Base-by-base conservation (phyloP, 2,329 filamentous ascomycete species). In the Colletotrichum zoysiae region DNA sequence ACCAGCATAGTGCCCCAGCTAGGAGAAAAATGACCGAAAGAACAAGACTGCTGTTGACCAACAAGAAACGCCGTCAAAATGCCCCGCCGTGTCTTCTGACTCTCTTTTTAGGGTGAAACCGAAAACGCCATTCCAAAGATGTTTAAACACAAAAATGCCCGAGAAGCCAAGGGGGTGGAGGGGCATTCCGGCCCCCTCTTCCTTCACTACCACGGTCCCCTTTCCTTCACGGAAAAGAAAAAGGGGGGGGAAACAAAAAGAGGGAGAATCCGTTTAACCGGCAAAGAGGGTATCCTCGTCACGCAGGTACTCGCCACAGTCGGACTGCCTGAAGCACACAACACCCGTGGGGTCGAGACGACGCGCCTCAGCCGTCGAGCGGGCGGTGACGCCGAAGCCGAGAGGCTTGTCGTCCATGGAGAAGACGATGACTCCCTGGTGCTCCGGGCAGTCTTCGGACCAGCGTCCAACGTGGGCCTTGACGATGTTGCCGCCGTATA, bases 401-500 rank as follows among this genome's bases (percentile, higher is more conserved):
- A 96, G 84, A n/a, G 95, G 94, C 30, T 92, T 95, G 83, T 98
- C 96, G 79, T 95, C 92, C 94, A 97, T 97, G 78, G 89, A 92
- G 84, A 94, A 91, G 30, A 99, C 93, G 58, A 99, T 90, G 16
- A 97, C 92, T 53, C 96, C 96, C 77, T 95, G 92, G 82, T 98
- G 95, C 83, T 97, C 95, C 0, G 95, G 95, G 77, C 93, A 95
- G 84, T 98, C 95, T 78, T 97, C 95, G 51, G 91, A 93, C 91
- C 93, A 95, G 73, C 95, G 85, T 26, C 94, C 94, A 23, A 96
- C 89, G 78, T 88, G 86, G 11, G 86, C 86, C 80, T 88, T 88
- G 76, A 97, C 90, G 64, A 97, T 73, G 82, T 98, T 95, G 69
- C 94, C 93, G 65, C 96, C 96, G 83, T 98, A 99, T 58, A 99